A percentile compares a stretch with the other conserved stretches of the same genome.
Evolutionary conservation across 164 flowering plant species (phyloP).

Genomic region (Vitis rotundifolia): DNA sequence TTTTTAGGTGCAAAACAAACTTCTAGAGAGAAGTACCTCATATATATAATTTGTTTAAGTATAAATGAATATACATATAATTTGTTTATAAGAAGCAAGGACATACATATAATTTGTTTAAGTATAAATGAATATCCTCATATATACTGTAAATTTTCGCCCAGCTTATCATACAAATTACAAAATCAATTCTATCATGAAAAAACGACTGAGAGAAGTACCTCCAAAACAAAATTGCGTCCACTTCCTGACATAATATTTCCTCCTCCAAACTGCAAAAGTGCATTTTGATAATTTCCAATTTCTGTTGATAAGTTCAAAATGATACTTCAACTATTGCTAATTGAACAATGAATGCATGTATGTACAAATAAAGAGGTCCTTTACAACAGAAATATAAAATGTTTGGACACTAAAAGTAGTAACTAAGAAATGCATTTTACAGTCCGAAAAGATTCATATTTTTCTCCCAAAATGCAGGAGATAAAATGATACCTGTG

Average conservation of each 20-base stretch:
- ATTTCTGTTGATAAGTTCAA: neutral
- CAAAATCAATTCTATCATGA: neutral
- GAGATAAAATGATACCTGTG: constrained; percentile 38
- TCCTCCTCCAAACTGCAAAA: constrained; percentile 39
- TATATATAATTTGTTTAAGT: too few species aligned
- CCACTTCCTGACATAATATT: constrained; percentile 34
- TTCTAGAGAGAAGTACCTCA: too few species aligned
- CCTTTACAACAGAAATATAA: neutral
- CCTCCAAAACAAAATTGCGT: constrained; percentile 48
- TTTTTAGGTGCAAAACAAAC: too few species aligned
- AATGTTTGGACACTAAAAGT: neutral
- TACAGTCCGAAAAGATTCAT: neutral
- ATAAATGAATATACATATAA: too few species aligned
- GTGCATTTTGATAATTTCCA: neutral
- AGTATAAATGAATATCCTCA: neutral
- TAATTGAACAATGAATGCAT: neutral
- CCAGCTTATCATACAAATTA: neutral
- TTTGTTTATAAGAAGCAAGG: neutral
- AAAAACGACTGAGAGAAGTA: constrained; percentile 13
- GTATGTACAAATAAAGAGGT: neutral
- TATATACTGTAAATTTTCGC: neutral
- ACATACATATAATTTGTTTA: neutral
- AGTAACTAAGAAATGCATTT: neutral
- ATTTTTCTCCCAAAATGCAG: neutral
- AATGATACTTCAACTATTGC: neutral